phyloP scores from a whole-genome alignment of 305 asterid species.

The Solanum hybrid region DNA sequence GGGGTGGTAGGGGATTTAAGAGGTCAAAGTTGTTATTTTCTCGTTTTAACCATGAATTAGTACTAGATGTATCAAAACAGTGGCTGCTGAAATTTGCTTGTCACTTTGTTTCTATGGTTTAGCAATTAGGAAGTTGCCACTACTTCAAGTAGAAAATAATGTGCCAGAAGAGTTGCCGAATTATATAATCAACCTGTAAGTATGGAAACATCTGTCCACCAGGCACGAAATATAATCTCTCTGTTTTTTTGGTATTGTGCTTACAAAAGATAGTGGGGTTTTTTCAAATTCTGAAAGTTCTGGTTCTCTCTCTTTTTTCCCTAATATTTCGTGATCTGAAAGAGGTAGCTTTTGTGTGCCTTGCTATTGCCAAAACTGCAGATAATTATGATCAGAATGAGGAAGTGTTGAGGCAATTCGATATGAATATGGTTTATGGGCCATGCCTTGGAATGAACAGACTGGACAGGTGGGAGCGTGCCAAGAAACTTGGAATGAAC shows the following conservation, averaged over 20 bases:
- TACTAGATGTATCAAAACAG: neutral
- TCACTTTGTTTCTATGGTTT: neutral
- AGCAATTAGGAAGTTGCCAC: neutral
- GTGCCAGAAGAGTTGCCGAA: no score
- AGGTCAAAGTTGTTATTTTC: neutral
- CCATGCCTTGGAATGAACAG: slow-evolving; percentile 82
- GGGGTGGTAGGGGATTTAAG: neutral
- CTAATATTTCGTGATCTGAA: neutral
- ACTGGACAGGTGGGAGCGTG: slow-evolving; percentile 79
- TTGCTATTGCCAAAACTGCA: slow-evolving; percentile 11
- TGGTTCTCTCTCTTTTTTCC: neutral
- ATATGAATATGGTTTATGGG: slow-evolving; percentile 77
- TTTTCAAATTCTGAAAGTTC: neutral
- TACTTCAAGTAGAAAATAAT: neutral
- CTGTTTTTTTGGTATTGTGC: neutral
- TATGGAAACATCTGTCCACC: neutral
- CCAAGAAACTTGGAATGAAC: slow-evolving; percentile 46
- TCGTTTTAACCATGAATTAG: neutral
- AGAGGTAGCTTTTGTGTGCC: neutral
- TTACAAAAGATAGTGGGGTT: neutral
- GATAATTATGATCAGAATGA: slow-evolving; percentile 52
- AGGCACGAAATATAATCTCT: neutral
- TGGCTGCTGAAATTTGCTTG: neutral
- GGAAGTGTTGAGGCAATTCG: slow-evolving; percentile 66
- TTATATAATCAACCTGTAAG: neutral